Conservation (phyloP, 2,329 filamentous ascomycete species). For the Rutstroemia sp. region DNA sequence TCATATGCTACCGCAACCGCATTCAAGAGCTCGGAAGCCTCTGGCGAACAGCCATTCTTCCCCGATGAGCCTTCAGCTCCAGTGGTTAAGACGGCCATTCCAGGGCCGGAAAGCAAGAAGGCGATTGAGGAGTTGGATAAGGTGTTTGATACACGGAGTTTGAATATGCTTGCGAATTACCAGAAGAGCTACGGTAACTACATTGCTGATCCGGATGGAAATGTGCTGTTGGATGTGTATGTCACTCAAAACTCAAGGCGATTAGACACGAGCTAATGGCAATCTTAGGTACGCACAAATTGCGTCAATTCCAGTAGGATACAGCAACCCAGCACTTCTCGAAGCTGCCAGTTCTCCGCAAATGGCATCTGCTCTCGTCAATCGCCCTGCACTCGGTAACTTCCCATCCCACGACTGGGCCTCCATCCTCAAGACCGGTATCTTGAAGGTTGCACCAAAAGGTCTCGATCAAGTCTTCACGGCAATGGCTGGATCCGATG, state of each 20-base stretch:
- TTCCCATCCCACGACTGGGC: conserved; percentile 74
- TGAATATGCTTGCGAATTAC: conserved; percentile 47
- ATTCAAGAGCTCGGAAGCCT: too few species aligned
- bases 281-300: conserved; percentile 63
- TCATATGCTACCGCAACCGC: conserved; percentile 17
- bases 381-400: conserved; percentile 73
- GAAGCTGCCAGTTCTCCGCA: conserved; percentile 59
- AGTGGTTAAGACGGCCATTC: conserved; percentile 31
- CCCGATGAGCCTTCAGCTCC: conserved; percentile 27
- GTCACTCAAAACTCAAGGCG: conserved; percentile 13
- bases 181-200: conserved; percentile 46
- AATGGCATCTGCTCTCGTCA: conserved; percentile 68
- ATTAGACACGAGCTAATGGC: conserved; percentile 12
- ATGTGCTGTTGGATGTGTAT: conserved; percentile 42
- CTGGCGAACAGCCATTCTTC: conserved; percentile 24
- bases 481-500: conserved; percentile 70
- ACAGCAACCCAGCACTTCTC: conserved; percentile 67
- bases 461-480: conserved; percentile 77
- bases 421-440: conserved; percentile 60
- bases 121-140: conserved; percentile 37
- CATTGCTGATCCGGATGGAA: conserved; percentile 43
- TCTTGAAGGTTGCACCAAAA: conserved; percentile 65
- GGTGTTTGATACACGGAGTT: conserved; percentile 44
- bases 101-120: conserved; percentile 32
- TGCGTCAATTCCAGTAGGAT: conserved; percentile 75